A percentile compares a stretch with the other conserved stretches of the same genome.
Evolutionary conservation across 345 rosid species (phyloP).

Genomic region (Angophora floribunda): DNA sequence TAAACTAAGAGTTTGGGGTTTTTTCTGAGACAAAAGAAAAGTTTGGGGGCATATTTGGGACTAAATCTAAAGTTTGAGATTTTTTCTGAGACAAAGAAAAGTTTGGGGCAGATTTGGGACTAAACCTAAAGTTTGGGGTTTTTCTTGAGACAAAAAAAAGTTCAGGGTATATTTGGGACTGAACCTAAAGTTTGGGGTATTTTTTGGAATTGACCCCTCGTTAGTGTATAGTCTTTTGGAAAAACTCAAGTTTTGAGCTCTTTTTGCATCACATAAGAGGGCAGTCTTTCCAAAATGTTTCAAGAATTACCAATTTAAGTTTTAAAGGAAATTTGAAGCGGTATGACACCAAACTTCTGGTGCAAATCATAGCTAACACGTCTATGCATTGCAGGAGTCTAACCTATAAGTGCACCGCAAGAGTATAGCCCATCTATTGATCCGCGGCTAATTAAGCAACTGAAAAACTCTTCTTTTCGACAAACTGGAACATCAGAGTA

Average conservation of each 20-base stretch:
- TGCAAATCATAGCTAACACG: neutral
- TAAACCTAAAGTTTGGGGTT: too few species aligned
- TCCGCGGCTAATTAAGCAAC: neutral
- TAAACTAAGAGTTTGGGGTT: too few species aligned
- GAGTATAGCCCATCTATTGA: neutral
- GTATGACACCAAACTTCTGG: neutral
- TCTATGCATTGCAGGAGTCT: neutral
- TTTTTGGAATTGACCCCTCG: too few species aligned
- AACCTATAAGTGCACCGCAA: neutral
- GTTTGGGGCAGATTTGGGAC: too few species aligned
- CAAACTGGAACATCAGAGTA: neutral
- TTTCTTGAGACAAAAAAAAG: too few species aligned
- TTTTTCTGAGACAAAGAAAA: too few species aligned
- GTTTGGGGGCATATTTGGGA: too few species aligned
- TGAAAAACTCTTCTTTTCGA: neutral
- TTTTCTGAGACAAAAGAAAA: too few species aligned
- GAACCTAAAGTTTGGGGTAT: too few species aligned
- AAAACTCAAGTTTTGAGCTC: neutral
- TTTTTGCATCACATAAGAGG: neutral
- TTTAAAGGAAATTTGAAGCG: neutral
- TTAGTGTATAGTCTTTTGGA: neutral
- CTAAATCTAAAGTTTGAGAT: too few species aligned
- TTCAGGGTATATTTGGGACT: too few species aligned
- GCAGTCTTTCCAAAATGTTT: neutral
- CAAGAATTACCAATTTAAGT: neutral